Evolutionary conservation across 257 asterid genomes (phyloP).

Genomic region (Lycium ferocissimum): DNA sequence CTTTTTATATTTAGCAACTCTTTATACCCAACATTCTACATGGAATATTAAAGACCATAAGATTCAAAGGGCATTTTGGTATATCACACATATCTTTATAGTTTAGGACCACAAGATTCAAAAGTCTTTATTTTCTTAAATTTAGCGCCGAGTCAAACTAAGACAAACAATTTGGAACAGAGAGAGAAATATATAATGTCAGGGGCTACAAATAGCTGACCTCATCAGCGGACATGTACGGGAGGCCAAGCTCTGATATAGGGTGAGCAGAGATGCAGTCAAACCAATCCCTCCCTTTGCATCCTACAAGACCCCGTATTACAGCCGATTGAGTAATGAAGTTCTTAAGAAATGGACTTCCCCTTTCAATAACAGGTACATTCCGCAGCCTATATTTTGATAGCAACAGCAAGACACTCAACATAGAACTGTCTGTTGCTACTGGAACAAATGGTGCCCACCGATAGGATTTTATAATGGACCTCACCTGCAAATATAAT

Average conservation of each 20-base stretch:
- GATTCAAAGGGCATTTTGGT: no score
- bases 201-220: constrained; percentile 37
- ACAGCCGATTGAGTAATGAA: constrained; percentile 95
- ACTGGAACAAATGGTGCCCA: constrained; percentile 91
- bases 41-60: no score
- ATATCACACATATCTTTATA: no score
- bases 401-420: constrained; percentile 74
- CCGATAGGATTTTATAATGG: constrained; percentile 76
- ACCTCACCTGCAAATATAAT: constrained; percentile 57
- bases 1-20: no score
- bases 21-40: no score
- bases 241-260: constrained; percentile 77
- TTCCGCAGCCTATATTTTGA: constrained; percentile 90
- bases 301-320: constrained; percentile 71
- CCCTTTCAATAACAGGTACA: constrained; percentile 79
- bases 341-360: constrained; percentile 61
- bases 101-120: no score
- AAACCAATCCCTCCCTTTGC: constrained; percentile 89
- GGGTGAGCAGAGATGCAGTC: constrained; percentile 70
- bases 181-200: background rate
- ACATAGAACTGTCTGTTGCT: constrained; percentile 65
- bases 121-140: no score
- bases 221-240: constrained; percentile 75
- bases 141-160: no score
- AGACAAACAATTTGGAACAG: no score